Evolutionary conservation across 1,284 basidiomycete genomes (phyloP).

Genomic region (Erythrobasidium hasegawianum): DNA sequence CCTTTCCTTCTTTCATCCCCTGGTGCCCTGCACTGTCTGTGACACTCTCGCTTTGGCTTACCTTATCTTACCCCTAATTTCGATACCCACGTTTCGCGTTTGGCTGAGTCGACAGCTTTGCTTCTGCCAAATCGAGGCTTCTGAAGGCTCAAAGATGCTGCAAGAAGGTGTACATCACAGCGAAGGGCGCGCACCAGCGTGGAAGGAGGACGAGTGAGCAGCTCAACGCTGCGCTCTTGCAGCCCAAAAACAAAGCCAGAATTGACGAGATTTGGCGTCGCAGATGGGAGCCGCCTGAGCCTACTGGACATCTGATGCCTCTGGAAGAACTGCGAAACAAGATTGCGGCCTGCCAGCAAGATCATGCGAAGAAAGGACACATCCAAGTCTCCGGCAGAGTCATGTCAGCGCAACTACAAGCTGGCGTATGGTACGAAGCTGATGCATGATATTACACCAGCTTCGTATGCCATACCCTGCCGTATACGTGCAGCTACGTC

Average conservation of each 20-base stretch:
- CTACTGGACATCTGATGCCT: conserved; percentile 15
- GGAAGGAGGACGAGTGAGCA: conserved; percentile 13
- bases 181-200: background rate
- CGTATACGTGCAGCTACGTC: conserved; percentile 35
- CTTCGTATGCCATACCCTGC: conserved; percentile 36
- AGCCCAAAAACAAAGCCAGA: background rate
- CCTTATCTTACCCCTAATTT: too few relatives aligned
- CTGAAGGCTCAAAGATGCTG: too few relatives aligned
- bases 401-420: conserved; percentile 3
- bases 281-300: conserved; percentile 34
- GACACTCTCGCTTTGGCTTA: too few relatives aligned
- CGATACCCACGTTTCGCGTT: too few relatives aligned
- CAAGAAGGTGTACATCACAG: too few relatives aligned
- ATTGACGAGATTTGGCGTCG: background rate
- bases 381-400: conserved; percentile 7
- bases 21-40: too few relatives aligned
- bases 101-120: too few relatives aligned
- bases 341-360: conserved; percentile 17
- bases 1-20: too few relatives aligned
- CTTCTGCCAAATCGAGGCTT: too few relatives aligned
- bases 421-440: background rate
- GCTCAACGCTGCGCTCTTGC: background rate
- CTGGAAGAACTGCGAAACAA: conserved; percentile 33
- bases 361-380: conserved; percentile 14
- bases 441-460: conserved; percentile 9